Percentiles rank a stretch among this genome's conserved stretches.
These are phyloP conservation scores for Polytrichum commune DNA, from an alignment of 225 moss, liverwort and hornwort species.

Conservation along the genomic window DNA sequence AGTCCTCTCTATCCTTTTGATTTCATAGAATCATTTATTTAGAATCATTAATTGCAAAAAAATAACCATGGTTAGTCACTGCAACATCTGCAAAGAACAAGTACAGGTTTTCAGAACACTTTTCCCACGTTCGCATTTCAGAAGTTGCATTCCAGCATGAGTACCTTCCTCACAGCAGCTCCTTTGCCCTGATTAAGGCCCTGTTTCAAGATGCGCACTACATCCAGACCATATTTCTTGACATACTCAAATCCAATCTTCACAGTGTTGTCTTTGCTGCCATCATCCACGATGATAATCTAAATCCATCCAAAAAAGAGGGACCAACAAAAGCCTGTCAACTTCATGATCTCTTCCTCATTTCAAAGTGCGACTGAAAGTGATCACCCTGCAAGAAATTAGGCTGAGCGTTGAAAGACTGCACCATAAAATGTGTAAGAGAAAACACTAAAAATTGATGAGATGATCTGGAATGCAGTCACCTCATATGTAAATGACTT, in stretches of 20 bases:
- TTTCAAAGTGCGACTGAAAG: not conserved
- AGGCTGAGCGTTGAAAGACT: too few species aligned
- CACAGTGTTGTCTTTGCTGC: conserved; percentile 86
- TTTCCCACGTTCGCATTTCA: too few species aligned
- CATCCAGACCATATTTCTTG: conserved; percentile 78
- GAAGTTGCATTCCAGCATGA: not conserved
- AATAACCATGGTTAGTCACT: too few species aligned
- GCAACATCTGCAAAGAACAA: too few species aligned
- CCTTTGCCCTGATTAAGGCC: conserved; percentile 93
- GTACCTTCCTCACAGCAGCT: conserved; percentile 85
- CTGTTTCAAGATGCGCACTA: conserved; percentile 85
- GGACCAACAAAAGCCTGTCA: not conserved
- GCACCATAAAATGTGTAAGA: not conserved
- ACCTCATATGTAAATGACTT: conserved; percentile 90
- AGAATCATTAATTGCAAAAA: too few species aligned
- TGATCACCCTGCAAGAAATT: not conserved
- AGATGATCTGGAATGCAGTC: not conserved
- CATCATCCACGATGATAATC: conserved; percentile 97
- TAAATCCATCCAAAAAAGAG: conserved; percentile 25
- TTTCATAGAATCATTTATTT: too few species aligned
- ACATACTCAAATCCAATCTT: conserved; percentile 90
- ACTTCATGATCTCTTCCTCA: too few species aligned
- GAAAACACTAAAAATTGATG: not conserved
- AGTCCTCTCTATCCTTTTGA: too few species aligned
- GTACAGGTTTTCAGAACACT: too few species aligned